Evolutionary conservation across 768 basidiomycete species (phyloP), one percentile per base, ranked within the genome.

Genomic region (Boletus rubropictus): DNA sequence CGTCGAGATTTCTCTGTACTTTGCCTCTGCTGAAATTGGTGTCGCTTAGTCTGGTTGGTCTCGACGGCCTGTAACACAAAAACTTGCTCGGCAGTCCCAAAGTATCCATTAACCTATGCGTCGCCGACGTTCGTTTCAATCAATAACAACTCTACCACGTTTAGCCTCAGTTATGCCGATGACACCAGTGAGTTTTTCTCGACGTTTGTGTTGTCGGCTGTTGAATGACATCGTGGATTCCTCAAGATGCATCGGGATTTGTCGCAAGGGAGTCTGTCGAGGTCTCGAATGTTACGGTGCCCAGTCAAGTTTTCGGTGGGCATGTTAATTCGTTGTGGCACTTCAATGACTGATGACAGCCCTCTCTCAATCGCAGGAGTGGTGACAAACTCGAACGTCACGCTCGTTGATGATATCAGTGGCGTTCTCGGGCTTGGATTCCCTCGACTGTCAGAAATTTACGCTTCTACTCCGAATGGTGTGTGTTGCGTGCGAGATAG

Each of bases 341-440:
- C 31, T 20, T 33, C 15, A 37, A 28, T 40, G 11, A 51, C 35
- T n/a, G 25, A 56, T 17, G 29, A n/a, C 29, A 8, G 12, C 48
- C 37, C 14, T 14, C 20, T 31, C 37, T 11, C n/a, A 39, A 24
- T 14, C 12, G 18, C 36, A 89, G 86, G 79, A 15, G 57, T 89
- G 39, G 72, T 83, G 33, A 80, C 78, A 2, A 62, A 73, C 33
- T 80, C 79, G 18, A 85, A 84, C 57, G 73, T 89, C 28, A 73
- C 78, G 14, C 66, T 89, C 51, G 66, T 68, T 9, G 79, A 86
- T 56, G 62, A 83, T 39, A 70, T 80, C 7, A 89, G 85, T 48
- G 88, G 88, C 3, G 65, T 90, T 31, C 58, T 90, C 18, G 88
- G 88, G 18, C 68, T 90, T 24, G 86, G 88, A 1, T 90, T 90